Base-by-base conservation (phyloP, 2,329 filamentous ascomycete species). In the Phialemoniopsis sp. region DNA sequence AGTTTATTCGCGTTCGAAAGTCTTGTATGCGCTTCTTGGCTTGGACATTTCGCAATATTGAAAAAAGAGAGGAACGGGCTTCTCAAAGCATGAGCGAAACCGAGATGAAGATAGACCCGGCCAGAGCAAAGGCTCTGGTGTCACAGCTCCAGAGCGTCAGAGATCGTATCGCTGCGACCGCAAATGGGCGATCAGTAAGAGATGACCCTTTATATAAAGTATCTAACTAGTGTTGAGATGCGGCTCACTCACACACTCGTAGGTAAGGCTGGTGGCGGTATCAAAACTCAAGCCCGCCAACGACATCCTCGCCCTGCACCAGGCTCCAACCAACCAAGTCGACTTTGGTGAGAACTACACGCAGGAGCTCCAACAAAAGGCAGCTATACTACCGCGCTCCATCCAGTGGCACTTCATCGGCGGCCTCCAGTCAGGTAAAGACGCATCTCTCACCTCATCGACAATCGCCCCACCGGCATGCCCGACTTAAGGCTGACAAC, bases 281-380 rank as follows among this genome's bases (percentile, higher is more conserved):
- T 96, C 90, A 31, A 98, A 98, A 65, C 75, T 96, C 49, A 97
- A 98, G 67, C 91, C 93, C 13, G 88, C 83, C 43, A 87, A 87
- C 54, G 93, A 98, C 61, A 86, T 98, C 53, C 73, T 95, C 40
- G 85, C 89, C 21, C 78, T 98, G 1, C 85, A 94, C 66, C 72
- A 77, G 52, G 63, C 71, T 0, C 70, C 74, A 1, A 60, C 67
- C 21, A 62, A 67, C 2, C 87, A 90, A 39, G 51, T 72, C 14
- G 88, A 98, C 66, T 97, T 97, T 61, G 93, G 93, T 53, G 93
- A 98, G 67, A 98, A 98, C 70, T 98, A 98, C 67, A 76, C 85
- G 4, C 87, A 91, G 64, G 93, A 98, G 63, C 77, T 98, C 39
- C 73, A 76, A 43, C 85, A 95, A 59, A 98, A 98, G 64, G 85